These are phyloP conservation scores for Fusarium sp. DNA, from an alignment of 2,329 filamentous ascomycete genomes.

Conservation along the genomic window DNA sequence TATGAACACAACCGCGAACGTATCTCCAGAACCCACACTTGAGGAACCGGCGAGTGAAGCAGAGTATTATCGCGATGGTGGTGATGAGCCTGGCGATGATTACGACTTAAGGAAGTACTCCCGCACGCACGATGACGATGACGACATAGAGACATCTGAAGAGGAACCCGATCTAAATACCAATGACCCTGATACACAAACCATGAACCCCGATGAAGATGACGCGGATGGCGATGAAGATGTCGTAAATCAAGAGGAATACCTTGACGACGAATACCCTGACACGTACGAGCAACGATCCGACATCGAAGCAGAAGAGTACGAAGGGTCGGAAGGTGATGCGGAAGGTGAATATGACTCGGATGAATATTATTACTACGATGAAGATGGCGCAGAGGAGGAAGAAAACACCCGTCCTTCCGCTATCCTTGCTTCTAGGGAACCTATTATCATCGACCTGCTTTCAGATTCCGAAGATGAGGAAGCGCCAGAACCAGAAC, in stretches of 20 bases:
- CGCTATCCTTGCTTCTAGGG: constrained; percentile 34
- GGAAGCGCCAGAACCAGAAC: constrained; percentile 41
- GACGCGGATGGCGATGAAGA: constrained; percentile 43
- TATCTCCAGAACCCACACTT: constrained; percentile 8
- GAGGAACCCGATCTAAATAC: constrained; percentile 44
- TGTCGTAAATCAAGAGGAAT: constrained; percentile 34
- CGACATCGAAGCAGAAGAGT: constrained; percentile 26
- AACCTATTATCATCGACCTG: constrained; percentile 58
- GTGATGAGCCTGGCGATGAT: constrained; percentile 46
- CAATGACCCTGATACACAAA: constrained; percentile 38
- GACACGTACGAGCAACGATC: constrained; percentile 33
- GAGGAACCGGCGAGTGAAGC: constrained; percentile 31
- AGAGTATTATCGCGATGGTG: constrained; percentile 40
- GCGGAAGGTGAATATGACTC: constrained; percentile 42
- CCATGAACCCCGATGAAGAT: constrained; percentile 34
- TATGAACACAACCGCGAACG: background rate
- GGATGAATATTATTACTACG: constrained; percentile 42
- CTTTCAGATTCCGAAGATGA: constrained; percentile 60
- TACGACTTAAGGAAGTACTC: constrained; percentile 49
- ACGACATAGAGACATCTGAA: constrained; percentile 44
- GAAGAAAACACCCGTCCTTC: constrained; percentile 26
- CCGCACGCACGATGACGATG: constrained; percentile 47
- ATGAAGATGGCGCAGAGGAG: constrained; percentile 34
- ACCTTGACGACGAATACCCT: constrained; percentile 21
- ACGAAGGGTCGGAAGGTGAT: constrained; percentile 45